Evolutionary conservation across 345 rosid genomes (phyloP), one percentile per base, ranked within the genome.

Genomic region (Acer negundo): DNA sequence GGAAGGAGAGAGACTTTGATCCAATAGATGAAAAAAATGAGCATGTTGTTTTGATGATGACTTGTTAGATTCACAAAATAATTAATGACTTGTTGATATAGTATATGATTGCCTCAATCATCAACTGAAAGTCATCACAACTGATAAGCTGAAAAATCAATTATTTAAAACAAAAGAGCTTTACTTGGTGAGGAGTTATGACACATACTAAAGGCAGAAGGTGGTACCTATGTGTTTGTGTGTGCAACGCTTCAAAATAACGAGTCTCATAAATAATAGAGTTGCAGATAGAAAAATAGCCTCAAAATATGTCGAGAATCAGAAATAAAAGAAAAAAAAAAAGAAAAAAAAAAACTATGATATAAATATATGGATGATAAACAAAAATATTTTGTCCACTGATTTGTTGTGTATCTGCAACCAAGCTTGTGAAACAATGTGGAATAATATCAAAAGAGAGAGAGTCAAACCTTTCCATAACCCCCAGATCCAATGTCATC

Each of bases 401-500:
- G 55, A 49, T 49, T 49, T 13, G 16, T 49, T 49, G 6, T 3
- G 55, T 13, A 49, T 49, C 55, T 49, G 17, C 55, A 49, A 49
- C 55, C 16, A 49, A 4, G 0, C 55, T 20, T 3, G 38, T 24
- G 16, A 63, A 63, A 63, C 23, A 28, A 23, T 40, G 16, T 46
- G 38, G 51, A 73, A 10, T 8, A 55, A 3, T n/a, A 38, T 17
- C 10, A n/a, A 8, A n/a, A 58, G 47, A 67, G 53, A 56, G 22
- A 11, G 16, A 73, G 51, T 80, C 66, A 59, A 67, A 90, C 98
- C 94, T 92, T 87, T 56, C 98, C 98, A 77, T 90, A 93, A 67
- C 97, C 98, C 42, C 98, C 99, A 35, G 91, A 88, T n/a, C 99
- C 98, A 72, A 95, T 77, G 70, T 78, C 89, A 77, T 90, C 88